Base-by-base conservation (phyloP, 257 asterid species). In the Ilex asprella region DNA sequence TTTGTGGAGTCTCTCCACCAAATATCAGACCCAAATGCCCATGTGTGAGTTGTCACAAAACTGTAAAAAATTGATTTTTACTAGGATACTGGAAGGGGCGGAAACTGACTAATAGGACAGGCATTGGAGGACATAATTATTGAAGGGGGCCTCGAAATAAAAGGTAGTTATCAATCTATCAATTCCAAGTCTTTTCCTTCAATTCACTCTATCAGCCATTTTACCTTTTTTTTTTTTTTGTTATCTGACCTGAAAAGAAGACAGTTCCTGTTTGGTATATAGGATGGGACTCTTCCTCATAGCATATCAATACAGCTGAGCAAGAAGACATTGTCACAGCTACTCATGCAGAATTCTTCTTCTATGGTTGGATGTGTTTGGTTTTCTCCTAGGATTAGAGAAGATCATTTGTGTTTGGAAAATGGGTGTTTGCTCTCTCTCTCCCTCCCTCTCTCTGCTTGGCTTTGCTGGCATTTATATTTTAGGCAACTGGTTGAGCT, bases 291-390 rank as follows among this genome's bases (percentile, higher is more conserved):
- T 21, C 14, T 55, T 64, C 62, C 14, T 68, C 71, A 50, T 21
- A 65, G 55, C 56, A 74, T 78, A 75, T 67, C 70, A 70, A 68
- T 84, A 75, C 86, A 80, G 78, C 69, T 55, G 75, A 79, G 69
- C 63, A 79, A 73, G 72, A 76, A 70, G 66, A 56, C 65, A 62
- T 52, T 56, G 49, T 32, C 72, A 60, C 46, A 62, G 54, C 57
- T 21, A 62, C 61, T 51, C 4, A 27, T 62, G 66, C 69, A 27
- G 62, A 58, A 27, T 60, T 31, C 47, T 15, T 31, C 16, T 60
- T 60, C 47, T 41, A 58, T 7, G 15, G 49, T 15, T 49, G 29
- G 47, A 30, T 62, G 16, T 61, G 54, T 30, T 50, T 43, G 10
- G 39, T 55, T 43, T 55, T 2, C 30, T 21, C 11, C 16, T 6